These are phyloP conservation scores for Rutstroemia sp. DNA, from an alignment of 2,329 filamentous ascomycete species.

Conservation along the genomic window DNA sequence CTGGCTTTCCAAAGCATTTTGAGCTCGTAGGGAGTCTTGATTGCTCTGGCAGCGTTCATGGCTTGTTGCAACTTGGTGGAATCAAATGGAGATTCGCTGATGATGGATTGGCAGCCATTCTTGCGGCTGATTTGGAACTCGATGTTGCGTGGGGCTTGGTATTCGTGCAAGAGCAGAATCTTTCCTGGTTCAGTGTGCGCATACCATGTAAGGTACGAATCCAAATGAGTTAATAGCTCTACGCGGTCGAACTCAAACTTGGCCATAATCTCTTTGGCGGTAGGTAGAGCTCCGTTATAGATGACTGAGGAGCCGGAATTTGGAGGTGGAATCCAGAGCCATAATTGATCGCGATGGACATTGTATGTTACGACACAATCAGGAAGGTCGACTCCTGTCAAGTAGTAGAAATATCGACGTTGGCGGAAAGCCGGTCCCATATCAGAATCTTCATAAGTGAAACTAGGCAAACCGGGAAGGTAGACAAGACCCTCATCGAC, in stretches of 20 bases:
- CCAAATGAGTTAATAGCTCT: constrained; percentile 38
- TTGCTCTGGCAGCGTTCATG: constrained; percentile 72
- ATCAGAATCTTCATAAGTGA: constrained; percentile 50
- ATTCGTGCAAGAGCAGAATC: constrained; percentile 39
- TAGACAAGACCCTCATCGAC: constrained; percentile 45
- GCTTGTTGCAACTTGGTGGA: constrained; percentile 51
- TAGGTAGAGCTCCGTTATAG: constrained; percentile 56
- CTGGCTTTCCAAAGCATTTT: constrained; percentile 76
- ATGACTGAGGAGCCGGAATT: constrained; percentile 50
- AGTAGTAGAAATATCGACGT: constrained; percentile 54
- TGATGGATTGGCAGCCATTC: constrained; percentile 1
- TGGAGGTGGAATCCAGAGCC: constrained; percentile 66
- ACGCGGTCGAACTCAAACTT: constrained; percentile 66
- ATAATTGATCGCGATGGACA: constrained; percentile 52
- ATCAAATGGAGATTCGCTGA: constrained; percentile 36
- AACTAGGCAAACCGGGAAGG: constrained; percentile 42
- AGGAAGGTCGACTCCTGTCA: constrained; percentile 46
- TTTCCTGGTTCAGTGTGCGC: constrained; percentile 30
- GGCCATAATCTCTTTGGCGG: constrained; percentile 51
- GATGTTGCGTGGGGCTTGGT: constrained; percentile 30
- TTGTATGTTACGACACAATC: constrained; percentile 51
- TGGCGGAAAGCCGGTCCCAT: constrained; percentile 49
- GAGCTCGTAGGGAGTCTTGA: constrained; percentile 84
- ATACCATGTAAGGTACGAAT: constrained; percentile 44
- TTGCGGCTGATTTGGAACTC: not conserved